Evolutionary conservation across 2,329 filamentous ascomycete genomes (phyloP).

Genomic region (Aspergillus fumigatus): DNA sequence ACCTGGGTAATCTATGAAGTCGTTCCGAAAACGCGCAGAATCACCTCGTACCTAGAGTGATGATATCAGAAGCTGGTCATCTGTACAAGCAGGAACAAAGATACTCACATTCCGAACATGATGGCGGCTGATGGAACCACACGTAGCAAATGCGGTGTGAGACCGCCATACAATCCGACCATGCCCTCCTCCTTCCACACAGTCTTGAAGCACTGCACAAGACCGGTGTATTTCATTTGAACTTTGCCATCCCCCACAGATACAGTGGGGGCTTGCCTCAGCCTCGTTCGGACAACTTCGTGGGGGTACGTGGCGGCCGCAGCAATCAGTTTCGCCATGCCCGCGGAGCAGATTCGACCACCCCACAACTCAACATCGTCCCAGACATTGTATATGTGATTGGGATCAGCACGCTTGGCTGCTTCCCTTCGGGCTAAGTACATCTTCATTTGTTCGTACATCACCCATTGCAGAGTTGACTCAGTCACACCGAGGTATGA

Average conservation of each 20-base stretch:
- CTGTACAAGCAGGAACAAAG: not conserved
- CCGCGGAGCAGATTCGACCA: slow-evolving; percentile 73
- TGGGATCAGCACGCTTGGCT: slow-evolving; percentile 51
- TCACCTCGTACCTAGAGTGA: slow-evolving; percentile 30
- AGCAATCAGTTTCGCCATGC: slow-evolving; percentile 74
- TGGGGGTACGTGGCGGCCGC: slow-evolving; percentile 86
- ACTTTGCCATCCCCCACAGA: slow-evolving; percentile 59
- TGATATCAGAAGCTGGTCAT: slow-evolving; percentile 29
- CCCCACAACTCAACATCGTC: slow-evolving; percentile 73
- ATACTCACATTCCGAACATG: slow-evolving; percentile 81
- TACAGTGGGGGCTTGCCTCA: slow-evolving; percentile 83
- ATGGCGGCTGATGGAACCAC: slow-evolving; percentile 91
- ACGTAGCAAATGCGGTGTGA: slow-evolving; percentile 86
- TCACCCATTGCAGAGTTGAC: slow-evolving; percentile 85
- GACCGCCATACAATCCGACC: slow-evolving; percentile 78
- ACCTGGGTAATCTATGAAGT: slow-evolving; percentile 21
- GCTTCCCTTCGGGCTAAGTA: slow-evolving; percentile 62
- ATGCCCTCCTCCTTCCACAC: slow-evolving; percentile 87
- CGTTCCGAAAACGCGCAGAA: slow-evolving; percentile 31
- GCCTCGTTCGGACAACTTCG: slow-evolving; percentile 78
- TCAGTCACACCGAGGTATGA: slow-evolving; percentile 89
- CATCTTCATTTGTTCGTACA: slow-evolving; percentile 89
- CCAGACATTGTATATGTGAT: slow-evolving; percentile 62
- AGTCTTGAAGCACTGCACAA: slow-evolving; percentile 81
- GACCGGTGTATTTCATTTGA: slow-evolving; percentile 77